These are phyloP conservation scores for Cyclanthera cordifolia DNA, from an alignment of 306 rosid genomes.

Conservation along the genomic window DNA sequence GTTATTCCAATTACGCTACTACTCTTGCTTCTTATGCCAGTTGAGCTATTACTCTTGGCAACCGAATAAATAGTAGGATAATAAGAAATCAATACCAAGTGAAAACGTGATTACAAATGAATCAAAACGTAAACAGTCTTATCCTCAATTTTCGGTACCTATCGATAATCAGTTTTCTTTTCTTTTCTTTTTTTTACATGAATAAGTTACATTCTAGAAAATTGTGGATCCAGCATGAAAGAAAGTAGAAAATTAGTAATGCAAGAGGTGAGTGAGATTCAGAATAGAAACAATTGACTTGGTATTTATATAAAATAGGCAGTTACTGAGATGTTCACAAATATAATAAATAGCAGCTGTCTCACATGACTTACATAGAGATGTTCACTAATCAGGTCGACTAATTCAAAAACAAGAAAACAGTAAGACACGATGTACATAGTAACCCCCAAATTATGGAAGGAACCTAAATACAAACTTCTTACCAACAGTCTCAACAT, in stretches of 20 bases:
- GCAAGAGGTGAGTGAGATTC: neutral
- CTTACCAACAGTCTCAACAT: conserved; percentile 13
- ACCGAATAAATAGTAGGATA: too few species aligned
- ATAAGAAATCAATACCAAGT: too few species aligned
- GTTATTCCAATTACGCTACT: too few species aligned
- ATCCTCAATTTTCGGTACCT: neutral
- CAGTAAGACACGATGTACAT: neutral
- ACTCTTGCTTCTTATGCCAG: too few species aligned
- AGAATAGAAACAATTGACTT: neutral
- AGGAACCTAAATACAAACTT: conserved; percentile 8
- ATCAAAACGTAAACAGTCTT: neutral
- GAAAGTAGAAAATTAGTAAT: neutral
- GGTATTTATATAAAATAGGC: neutral
- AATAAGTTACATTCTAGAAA: neutral
- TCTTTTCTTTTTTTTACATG: too few species aligned
- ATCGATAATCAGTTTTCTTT: too few species aligned
- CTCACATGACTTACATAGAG: neutral
- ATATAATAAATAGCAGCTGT: neutral
- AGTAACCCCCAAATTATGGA: neutral
- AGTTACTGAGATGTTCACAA: neutral
- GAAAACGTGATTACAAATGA: neutral
- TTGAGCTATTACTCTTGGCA: too few species aligned
- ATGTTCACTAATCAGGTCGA: conserved; percentile 8
- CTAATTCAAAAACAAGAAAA: conserved; percentile 8
- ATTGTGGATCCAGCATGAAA: neutral